Percentiles rank a stretch among this genome's conserved stretches.
phyloP scores from a whole-genome alignment of 2,329 filamentous ascomycete species.

The Fusarium sp. region DNA sequence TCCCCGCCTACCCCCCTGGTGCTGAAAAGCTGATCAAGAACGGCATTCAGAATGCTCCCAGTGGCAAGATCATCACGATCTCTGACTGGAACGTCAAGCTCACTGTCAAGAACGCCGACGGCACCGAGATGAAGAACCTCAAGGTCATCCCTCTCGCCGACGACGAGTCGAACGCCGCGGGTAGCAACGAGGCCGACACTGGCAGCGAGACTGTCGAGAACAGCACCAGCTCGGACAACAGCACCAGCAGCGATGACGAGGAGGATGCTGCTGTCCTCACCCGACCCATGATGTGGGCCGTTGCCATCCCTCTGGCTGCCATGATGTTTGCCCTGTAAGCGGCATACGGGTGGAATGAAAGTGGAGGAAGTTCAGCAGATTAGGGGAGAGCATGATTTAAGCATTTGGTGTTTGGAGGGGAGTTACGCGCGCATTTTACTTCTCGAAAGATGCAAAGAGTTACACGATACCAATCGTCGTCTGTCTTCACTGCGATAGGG shows the following conservation, averaged over 20 bases:
- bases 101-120: slow-evolving; percentile 52
- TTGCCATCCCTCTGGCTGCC: slow-evolving; percentile 46
- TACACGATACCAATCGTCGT: slow-evolving; percentile 30
- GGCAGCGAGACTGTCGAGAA: slow-evolving; percentile 41
- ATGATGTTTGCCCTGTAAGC: slow-evolving; percentile 48
- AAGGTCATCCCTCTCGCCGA: slow-evolving; percentile 57
- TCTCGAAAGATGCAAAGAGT: slow-evolving; percentile 31
- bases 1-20: slow-evolving; percentile 73
- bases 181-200: slow-evolving; percentile 53
- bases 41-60: slow-evolving; percentile 71
- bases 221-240: slow-evolving; percentile 31
- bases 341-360: neutral
- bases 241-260: slow-evolving; percentile 36
- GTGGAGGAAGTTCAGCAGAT: neutral
- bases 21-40: slow-evolving; percentile 76
- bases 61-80: slow-evolving; percentile 73
- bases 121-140: slow-evolving; percentile 54
- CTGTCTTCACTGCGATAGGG: neutral
- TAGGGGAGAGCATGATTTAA: slow-evolving; percentile 11
- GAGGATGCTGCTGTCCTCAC: slow-evolving; percentile 44
- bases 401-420: slow-evolving; percentile 24
- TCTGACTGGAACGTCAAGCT: slow-evolving; percentile 65
- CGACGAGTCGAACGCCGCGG: slow-evolving; percentile 56
- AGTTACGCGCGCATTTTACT: slow-evolving; percentile 23
- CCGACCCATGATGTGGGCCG: slow-evolving; percentile 47